Evolutionary conservation across 2,329 filamentous ascomycete species (phyloP).

Genomic region (Lecanicillium sp.): DNA sequence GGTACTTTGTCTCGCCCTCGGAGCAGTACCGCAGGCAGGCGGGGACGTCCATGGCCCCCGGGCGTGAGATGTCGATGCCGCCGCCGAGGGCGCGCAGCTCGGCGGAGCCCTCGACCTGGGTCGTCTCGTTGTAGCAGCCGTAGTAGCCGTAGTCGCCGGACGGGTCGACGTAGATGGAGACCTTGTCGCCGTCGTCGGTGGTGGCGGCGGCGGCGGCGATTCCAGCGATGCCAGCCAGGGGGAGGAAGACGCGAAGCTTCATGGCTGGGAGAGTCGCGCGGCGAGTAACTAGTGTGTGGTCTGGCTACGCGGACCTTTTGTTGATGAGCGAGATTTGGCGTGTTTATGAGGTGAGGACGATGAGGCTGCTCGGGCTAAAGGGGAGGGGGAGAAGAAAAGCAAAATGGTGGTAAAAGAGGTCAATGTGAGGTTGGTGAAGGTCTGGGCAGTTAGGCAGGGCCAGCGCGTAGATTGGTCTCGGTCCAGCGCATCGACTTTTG

Average conservation of each 20-base stretch:
- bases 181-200: conserved; percentile 3
- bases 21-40: conserved; percentile 47
- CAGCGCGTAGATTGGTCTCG: too few relatives aligned
- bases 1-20: conserved; percentile 32
- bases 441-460: too few relatives aligned
- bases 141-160: conserved; percentile 40
- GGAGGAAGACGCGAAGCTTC: background rate
- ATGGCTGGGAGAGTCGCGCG: too few relatives aligned
- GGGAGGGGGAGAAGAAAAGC: too few relatives aligned
- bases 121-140: conserved; percentile 57
- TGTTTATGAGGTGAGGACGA: too few relatives aligned
- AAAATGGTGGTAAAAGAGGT: too few relatives aligned
- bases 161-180: conserved; percentile 29
- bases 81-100: conserved; percentile 42
- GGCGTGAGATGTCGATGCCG: conserved; percentile 33
- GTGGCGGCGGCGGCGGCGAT: background rate
- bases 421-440: too few relatives aligned
- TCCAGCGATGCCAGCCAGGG: background rate
- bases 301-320: too few relatives aligned
- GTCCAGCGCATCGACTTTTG: too few relatives aligned
- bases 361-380: too few relatives aligned
- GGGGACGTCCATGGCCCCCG: conserved; percentile 45
- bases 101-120: conserved; percentile 34
- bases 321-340: too few relatives aligned
- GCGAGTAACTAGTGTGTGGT: too few relatives aligned